Evolutionary conservation across 352 stramenopile species (phyloP).

Genomic region (Phytophthora quininea): DNA sequence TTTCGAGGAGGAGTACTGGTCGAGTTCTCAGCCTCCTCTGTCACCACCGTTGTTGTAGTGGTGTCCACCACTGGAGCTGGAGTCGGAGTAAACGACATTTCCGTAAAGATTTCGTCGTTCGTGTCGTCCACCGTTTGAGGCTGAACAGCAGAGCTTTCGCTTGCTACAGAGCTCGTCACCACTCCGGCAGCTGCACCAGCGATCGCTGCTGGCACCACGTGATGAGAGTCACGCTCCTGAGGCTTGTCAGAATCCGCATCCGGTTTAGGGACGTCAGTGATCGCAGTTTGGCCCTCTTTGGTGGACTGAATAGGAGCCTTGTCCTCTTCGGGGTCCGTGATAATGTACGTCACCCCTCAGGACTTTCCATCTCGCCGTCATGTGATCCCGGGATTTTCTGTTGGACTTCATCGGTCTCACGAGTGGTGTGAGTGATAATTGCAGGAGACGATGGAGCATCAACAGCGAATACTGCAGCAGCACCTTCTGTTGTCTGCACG

Average conservation of each 20-base stretch:
- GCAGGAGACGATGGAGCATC: not conserved
- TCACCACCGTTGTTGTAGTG: not conserved
- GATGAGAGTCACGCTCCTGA: not conserved
- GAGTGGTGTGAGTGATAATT: not conserved
- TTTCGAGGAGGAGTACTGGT: constrained; percentile 17
- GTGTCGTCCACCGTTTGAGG: not conserved
- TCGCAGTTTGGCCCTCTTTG: not conserved
- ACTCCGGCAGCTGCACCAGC: not conserved
- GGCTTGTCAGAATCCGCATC: not conserved
- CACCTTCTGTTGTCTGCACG: constrained; percentile 1
- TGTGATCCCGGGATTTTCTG: constrained; percentile 6
- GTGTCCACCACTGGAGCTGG: not conserved
- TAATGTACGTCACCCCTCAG: not conserved
- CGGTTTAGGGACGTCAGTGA: constrained; percentile 10
- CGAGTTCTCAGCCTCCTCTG: constrained; percentile 8
- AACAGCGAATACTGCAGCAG: not conserved
- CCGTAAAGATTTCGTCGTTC: not conserved
- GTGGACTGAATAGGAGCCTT: not conserved
- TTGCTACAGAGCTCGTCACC: not conserved
- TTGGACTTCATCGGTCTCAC: not conserved
- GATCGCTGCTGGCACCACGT: constrained; percentile 1
- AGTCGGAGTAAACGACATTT: not conserved
- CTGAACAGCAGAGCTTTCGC: not conserved
- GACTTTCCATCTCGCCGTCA: constrained; percentile 1
- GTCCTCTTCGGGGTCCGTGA: constrained; percentile 8